Percentiles rank a stretch among this genome's conserved stretches.
Evolutionary conservation across 176 grass and related monocot genomes (phyloP).

Genomic region (Lolium multiflorum): DNA sequence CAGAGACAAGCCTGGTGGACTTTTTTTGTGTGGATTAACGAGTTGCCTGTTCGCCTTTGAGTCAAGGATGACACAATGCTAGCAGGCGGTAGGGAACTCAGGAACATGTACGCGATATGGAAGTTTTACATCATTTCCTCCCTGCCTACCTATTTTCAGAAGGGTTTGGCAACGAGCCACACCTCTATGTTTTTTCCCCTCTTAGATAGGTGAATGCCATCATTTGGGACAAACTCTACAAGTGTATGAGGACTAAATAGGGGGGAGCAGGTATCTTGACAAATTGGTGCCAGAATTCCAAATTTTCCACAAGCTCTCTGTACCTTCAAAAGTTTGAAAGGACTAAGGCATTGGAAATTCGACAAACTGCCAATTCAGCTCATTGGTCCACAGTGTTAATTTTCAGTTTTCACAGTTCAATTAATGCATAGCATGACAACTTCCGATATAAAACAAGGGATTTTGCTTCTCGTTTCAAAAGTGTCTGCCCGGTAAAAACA

Average conservation of each 20-base stretch:
- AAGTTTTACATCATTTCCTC: no score
- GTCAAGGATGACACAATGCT: no score
- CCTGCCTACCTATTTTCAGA: no score
- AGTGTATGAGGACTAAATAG: background rate
- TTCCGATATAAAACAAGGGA: conserved; percentile 29
- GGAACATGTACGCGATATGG: no score
- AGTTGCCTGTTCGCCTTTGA: no score
- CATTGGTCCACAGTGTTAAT: background rate
- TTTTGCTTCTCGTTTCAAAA: conserved; percentile 28
- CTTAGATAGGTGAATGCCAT: background rate
- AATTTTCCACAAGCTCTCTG: background rate
- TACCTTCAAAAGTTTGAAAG: background rate
- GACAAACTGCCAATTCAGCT: background rate
- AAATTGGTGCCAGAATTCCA: background rate
- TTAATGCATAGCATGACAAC: background rate
- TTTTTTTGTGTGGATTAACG: no score
- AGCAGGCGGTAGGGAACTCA: no score
- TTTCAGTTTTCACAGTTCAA: conserved; percentile 36
- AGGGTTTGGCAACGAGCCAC: no score
- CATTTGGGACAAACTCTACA: background rate
- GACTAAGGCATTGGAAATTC: background rate
- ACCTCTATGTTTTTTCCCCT: background rate
- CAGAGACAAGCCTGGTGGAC: no score
- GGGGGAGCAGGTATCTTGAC: background rate
- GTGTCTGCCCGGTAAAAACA: conserved; percentile 40